These are phyloP conservation scores for Penicillium sp. DNA, from an alignment of 2,329 filamentous ascomycete genomes.

Conservation along the genomic window DNA sequence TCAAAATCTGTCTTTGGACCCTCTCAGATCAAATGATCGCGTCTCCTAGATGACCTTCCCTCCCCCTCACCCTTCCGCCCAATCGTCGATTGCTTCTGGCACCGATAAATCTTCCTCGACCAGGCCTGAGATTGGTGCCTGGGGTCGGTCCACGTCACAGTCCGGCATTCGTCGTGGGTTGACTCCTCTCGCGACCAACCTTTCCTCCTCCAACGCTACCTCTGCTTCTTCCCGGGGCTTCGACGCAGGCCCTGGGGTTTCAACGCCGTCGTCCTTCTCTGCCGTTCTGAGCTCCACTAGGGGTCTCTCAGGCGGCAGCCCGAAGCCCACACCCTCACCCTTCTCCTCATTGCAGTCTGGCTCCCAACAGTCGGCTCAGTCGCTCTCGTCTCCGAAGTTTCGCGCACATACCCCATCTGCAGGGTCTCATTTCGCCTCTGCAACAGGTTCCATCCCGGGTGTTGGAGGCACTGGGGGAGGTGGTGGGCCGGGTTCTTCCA, in stretches of 20 bases:
- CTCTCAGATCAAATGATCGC: constrained; percentile 50
- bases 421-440: constrained; percentile 56
- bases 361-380: constrained; percentile 54
- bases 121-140: constrained; percentile 54
- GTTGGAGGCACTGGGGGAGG: constrained; percentile 51
- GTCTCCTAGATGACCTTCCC: constrained; percentile 58
- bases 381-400: constrained; percentile 56
- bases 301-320: constrained; percentile 53
- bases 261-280: constrained; percentile 52
- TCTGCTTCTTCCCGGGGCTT: constrained; percentile 44
- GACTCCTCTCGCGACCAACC: constrained; percentile 57
- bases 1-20: constrained; percentile 39
- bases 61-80: constrained; percentile 52
- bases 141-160: constrained; percentile 56
- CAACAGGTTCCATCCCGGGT: constrained; percentile 53
- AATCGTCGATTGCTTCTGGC: constrained; percentile 53
- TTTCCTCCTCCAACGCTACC: constrained; percentile 42
- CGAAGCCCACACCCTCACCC: constrained; percentile 54
- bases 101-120: constrained; percentile 48
- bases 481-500: constrained; percentile 56
- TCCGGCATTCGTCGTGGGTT: constrained; percentile 56
- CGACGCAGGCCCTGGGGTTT: constrained; percentile 45
- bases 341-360: constrained; percentile 55
- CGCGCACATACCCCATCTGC: constrained; percentile 56
- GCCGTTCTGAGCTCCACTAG: constrained; percentile 51